A percentile compares a stretch with the other conserved stretches of the same genome.
These are phyloP conservation scores for Lachancea dasiensis DNA, from an alignment of 805 yeast species.

Conservation along the genomic window DNA sequence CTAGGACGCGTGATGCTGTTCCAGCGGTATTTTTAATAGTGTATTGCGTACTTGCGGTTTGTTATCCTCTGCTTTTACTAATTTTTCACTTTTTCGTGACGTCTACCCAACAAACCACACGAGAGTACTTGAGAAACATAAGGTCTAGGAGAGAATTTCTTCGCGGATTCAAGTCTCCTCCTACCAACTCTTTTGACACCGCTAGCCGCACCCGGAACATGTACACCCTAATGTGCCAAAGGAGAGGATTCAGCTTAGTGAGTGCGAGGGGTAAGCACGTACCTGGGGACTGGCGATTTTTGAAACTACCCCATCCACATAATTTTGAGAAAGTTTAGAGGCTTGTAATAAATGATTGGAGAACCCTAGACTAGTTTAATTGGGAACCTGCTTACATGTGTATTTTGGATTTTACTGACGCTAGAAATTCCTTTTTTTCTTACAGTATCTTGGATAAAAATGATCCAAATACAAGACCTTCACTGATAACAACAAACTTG, in stretches of 20 bases:
- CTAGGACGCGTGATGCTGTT: slow-evolving; percentile 24
- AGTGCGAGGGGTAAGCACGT: slow-evolving; percentile 30
- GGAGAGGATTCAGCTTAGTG: slow-evolving; percentile 36
- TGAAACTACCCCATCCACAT: slow-evolving; percentile 17
- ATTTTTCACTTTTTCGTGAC: slow-evolving; percentile 50
- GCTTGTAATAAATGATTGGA: no score
- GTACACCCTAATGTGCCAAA: slow-evolving; percentile 31
- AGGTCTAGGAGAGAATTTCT: slow-evolving; percentile 34
- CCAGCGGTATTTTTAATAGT: slow-evolving; percentile 49
- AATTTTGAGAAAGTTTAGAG: slow-evolving; percentile 16
- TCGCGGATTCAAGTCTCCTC: slow-evolving; percentile 17
- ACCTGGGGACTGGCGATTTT: slow-evolving; percentile 38
- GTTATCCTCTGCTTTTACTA: slow-evolving; percentile 53
- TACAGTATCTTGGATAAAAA: no score
- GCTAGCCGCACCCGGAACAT: slow-evolving; percentile 31
- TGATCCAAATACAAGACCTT: not conserved
- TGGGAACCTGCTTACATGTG: no score
- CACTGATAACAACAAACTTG: not conserved
- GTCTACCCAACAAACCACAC: slow-evolving; percentile 57
- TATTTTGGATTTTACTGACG: slow-evolving; percentile 2
- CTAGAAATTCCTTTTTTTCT: not conserved
- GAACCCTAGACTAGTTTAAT: no score
- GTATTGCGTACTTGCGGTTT: slow-evolving; percentile 38
- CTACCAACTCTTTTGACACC: slow-evolving; percentile 36
- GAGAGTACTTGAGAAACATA: slow-evolving; percentile 56